A percentile compares a stretch with the other conserved stretches of the same genome.
Conservation (phyloP, 1,139 yeast genomes). For the Casaregolazyma lundiana region DNA sequence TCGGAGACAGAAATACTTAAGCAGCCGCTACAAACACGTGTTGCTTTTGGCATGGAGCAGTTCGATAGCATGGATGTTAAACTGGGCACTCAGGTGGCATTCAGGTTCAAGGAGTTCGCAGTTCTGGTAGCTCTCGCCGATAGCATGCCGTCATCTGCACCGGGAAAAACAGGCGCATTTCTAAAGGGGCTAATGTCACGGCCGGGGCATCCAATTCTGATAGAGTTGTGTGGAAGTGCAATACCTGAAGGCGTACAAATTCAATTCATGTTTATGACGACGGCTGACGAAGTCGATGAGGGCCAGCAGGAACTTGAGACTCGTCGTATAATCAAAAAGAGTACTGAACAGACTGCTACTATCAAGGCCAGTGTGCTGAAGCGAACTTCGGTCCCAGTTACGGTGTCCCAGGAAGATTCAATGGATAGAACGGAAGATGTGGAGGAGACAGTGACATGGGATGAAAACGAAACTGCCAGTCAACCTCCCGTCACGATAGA, state of each 20-base stretch:
- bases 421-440: slow-evolving; percentile 2
- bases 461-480: slow-evolving; percentile 4
- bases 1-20: slow-evolving; percentile 26
- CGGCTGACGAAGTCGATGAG: slow-evolving; percentile 11
- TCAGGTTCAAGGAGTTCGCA: slow-evolving; percentile 29
- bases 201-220: slow-evolving; percentile 27
- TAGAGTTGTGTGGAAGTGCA: slow-evolving; percentile 17
- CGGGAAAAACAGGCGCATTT: slow-evolving; percentile 21
- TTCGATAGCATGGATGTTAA: slow-evolving; percentile 24
- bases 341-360: not conserved
- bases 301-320: slow-evolving; percentile 4
- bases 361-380: not conserved
- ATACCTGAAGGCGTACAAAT: slow-evolving; percentile 18
- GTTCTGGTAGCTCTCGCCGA: slow-evolving; percentile 3
- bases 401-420: not conserved
- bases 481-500: slow-evolving; percentile 5
- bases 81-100: slow-evolving; percentile 20
- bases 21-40: slow-evolving; percentile 29
- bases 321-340: slow-evolving; percentile 1
- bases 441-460: slow-evolving; percentile 10
- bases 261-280: slow-evolving; percentile 19
- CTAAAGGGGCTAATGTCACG: slow-evolving; percentile 20
- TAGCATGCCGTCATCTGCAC: not conserved
- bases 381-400: not conserved
- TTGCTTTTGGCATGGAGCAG: slow-evolving; percentile 22